Evolutionary conservation across 1,284 basidiomycete genomes (phyloP).

Genomic region (Cryptococcus sp.): DNA sequence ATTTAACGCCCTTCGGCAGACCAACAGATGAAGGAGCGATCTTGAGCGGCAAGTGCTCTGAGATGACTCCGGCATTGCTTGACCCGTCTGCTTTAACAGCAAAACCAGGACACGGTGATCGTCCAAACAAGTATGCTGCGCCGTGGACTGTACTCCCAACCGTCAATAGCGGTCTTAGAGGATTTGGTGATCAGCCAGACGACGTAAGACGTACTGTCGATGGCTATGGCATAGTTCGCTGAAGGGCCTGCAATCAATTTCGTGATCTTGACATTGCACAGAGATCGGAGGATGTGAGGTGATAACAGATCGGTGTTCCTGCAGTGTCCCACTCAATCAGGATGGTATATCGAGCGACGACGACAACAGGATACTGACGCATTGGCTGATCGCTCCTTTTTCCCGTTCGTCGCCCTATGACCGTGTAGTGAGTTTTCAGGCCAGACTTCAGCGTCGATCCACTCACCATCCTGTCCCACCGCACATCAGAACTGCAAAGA

Average conservation of each 20-base stretch:
- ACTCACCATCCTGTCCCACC: constrained; percentile 35
- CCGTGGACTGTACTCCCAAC: constrained; percentile 59
- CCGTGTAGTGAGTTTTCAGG: background rate
- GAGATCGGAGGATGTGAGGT: constrained; percentile 83
- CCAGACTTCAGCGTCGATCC: background rate
- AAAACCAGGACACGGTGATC: constrained; percentile 68
- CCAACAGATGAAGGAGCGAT: constrained; percentile 66
- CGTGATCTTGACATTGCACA: constrained; percentile 73
- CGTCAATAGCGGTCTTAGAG: background rate
- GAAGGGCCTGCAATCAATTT: constrained; percentile 76
- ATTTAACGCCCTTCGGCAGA: constrained; percentile 62
- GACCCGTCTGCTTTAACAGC: constrained; percentile 50
- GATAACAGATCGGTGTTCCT: constrained; percentile 67
- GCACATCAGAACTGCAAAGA: constrained; percentile 28
- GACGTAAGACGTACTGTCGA: constrained; percentile 59
- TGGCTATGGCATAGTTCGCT: constrained; percentile 61
- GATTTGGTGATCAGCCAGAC: too few species aligned
- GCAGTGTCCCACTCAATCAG: background rate
- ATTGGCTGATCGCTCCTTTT: constrained; percentile 25
- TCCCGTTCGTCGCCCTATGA: constrained; percentile 34
- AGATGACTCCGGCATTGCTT: constrained; percentile 54
- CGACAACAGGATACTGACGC: constrained; percentile 14
- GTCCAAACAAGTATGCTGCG: constrained; percentile 81
- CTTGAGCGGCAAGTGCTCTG: constrained; percentile 69
- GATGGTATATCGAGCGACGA: background rate